Base-by-base conservation (phyloP, 2,329 filamentous ascomycete genomes). In the Ophiosphaerella herpotricha region DNA sequence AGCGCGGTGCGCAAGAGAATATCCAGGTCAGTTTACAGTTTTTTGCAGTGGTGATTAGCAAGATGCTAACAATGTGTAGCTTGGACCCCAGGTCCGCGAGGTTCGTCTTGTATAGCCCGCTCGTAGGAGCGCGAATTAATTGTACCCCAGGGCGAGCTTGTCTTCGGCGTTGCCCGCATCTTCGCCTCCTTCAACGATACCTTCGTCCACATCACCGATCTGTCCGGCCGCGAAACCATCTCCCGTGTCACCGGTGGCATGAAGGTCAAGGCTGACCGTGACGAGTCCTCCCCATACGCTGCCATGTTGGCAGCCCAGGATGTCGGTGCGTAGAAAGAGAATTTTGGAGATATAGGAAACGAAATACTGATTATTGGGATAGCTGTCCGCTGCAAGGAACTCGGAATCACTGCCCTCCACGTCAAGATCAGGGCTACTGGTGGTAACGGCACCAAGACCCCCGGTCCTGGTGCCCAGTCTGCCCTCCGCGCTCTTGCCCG, bases 231-330 rank as follows among this genome's bases (percentile, higher is more conserved):
- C 82, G 94, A 99, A 89, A 99, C 95, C 82, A 97, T 99, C 84
- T 90, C 87, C 87, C 92, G 94, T 90, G 93, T 99, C 71, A 99
- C 95, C 74, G 94, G 95, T 84, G 95, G 95, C 77, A 99, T 99
- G 94, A 99, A 99, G 87, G 94, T 99, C 87, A 99, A 99, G 66
- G 70, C 70, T 50, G 71, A 99, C 77, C 93, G 94, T 86, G 94
- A 99, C 83, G 94, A 99, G 85, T 97, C 93, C 74, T 97, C 94
- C 69, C 94, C 94, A 74, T 99, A 99, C 86, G 94, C 94, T 75
- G 94, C 94, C 82, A 99, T 99, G 94, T 92, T 99, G 90, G 94
- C 94, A 82, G 94, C 94, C 67, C 94, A 99, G 86, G 92, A 96
- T 79, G 73, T 75, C 60, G 67, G 67, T 70, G 54, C 54, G 67